phyloP scores from a whole-genome alignment of 78 protist species.

The Reticulomyxa filosa region DNA sequence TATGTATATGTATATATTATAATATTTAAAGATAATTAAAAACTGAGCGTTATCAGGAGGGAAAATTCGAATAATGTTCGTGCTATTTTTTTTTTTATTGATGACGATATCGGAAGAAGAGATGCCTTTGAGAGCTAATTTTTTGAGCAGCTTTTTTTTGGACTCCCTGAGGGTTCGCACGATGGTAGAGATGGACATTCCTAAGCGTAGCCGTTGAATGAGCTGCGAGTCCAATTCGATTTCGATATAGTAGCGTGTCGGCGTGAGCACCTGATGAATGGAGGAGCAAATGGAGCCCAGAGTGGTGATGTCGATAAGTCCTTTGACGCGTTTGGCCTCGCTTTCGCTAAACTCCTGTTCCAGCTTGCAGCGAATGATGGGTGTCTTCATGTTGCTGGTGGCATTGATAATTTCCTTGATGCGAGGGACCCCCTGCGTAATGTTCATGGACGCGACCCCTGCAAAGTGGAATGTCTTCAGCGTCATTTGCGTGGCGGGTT shows the following conservation, averaged over 20 bases:
- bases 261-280: no score
- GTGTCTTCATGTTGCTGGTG: constrained; percentile 34
- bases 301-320: background rate
- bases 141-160: background rate
- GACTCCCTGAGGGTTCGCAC: background rate
- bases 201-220: background rate
- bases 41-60: background rate
- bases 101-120: background rate
- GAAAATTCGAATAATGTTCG: background rate
- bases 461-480: constrained; percentile 98
- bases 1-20: background rate
- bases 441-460: constrained; percentile 89
- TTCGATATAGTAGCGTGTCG: no score
- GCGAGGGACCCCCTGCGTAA: constrained; percentile 80
- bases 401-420: constrained; percentile 96
- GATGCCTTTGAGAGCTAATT: background rate
- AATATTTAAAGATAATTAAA: background rate
- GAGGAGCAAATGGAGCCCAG: no score
- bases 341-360: background rate
- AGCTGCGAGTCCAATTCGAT: no score
- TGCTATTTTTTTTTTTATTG: background rate
- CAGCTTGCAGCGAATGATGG: background rate
- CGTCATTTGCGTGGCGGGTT: constrained; percentile 99
- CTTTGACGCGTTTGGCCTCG: no score
- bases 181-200: background rate